A percentile compares a stretch with the other conserved stretches of the same genome.
Conservation (phyloP, 129 eudicot genomes). For the Chrysanthemum seticuspe region DNA sequence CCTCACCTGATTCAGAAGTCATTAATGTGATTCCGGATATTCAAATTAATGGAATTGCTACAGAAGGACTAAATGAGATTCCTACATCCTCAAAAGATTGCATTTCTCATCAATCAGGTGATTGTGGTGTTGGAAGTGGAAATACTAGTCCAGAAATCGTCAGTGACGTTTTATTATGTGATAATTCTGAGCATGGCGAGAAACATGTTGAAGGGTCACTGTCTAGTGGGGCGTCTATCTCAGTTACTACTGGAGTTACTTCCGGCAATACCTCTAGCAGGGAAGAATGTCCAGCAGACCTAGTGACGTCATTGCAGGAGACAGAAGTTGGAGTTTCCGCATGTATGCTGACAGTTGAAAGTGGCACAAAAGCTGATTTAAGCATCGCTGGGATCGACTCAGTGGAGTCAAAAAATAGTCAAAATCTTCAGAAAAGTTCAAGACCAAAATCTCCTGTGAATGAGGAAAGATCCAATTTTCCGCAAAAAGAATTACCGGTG, state of each 20-base stretch:
- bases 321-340: constrained; percentile 26
- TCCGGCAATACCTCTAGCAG: constrained; percentile 33
- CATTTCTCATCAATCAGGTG: constrained; percentile 33
- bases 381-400: constrained; percentile 36
- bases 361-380: constrained; percentile 33
- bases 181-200: neutral
- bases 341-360: constrained; percentile 31
- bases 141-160: constrained; percentile 44
- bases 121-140: constrained; percentile 36
- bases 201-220: constrained; percentile 29
- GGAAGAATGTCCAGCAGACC: constrained; percentile 26
- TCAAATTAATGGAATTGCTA: constrained; percentile 34
- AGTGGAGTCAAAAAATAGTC: constrained; percentile 34
- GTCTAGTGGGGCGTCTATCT: constrained; percentile 30
- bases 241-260: constrained; percentile 23
- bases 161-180: constrained; percentile 29
- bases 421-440: constrained; percentile 34
- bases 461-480: constrained; percentile 25
- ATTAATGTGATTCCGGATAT: constrained; percentile 58
- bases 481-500: constrained; percentile 33
- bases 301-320: constrained; percentile 18
- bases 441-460: constrained; percentile 32
- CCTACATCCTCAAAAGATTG: constrained; percentile 31
- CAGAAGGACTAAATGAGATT: constrained; percentile 31
- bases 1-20: constrained; percentile 98